These are phyloP conservation scores for Cryptosporidium sp. DNA, from an alignment of 169 alveolate species.

Conservation along the genomic window DNA sequence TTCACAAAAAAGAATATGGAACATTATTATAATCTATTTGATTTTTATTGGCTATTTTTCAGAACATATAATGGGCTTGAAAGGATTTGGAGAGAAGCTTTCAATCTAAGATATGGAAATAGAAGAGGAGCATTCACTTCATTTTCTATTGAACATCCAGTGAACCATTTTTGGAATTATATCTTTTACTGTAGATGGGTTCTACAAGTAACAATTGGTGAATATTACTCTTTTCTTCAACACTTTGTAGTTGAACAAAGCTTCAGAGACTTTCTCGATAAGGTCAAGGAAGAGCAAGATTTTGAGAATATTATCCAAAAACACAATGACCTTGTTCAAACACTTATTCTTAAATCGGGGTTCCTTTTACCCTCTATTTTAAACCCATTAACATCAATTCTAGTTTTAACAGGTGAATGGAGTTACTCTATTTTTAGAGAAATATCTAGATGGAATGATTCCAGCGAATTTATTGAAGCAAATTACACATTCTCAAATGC, in stretches of 20 bases:
- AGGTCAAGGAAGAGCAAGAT: constrained; percentile 10
- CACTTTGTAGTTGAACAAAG: constrained; percentile 11
- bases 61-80: constrained; percentile 40
- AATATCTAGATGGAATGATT: constrained; percentile 39
- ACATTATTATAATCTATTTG: constrained; percentile 59
- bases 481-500: neutral
- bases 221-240: constrained; percentile 43
- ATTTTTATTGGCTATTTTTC: constrained; percentile 47
- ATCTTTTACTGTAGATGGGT: constrained; percentile 70
- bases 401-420: constrained; percentile 57
- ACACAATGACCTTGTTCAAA: constrained; percentile 51
- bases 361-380: constrained; percentile 36
- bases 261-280: constrained; percentile 10
- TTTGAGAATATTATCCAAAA: constrained; percentile 33
- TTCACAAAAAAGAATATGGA: constrained; percentile 69
- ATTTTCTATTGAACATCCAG: neutral
- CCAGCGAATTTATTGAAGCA: neutral
- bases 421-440: constrained; percentile 3
- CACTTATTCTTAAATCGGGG: constrained; percentile 29
- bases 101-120: constrained; percentile 47
- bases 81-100: constrained; percentile 53
- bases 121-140: constrained; percentile 8
- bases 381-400: constrained; percentile 40
- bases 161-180: constrained; percentile 43
- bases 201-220: constrained; percentile 46